Conservation (phyloP, 140 eudicot genomes). For the Senecio squalidus region DNA sequence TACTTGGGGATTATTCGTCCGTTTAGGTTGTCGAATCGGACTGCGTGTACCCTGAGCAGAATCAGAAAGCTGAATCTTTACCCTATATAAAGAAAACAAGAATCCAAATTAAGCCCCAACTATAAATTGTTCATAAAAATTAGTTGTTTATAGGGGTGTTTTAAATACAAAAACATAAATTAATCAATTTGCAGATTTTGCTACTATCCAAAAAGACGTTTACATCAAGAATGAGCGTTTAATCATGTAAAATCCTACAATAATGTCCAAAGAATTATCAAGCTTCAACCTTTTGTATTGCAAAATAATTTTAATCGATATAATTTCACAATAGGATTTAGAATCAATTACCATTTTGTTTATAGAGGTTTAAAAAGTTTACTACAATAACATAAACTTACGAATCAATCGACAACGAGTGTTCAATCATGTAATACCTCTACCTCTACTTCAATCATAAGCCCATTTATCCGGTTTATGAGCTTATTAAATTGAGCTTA, state of each 20-base stretch:
- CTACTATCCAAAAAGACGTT: not conserved
- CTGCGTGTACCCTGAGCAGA: slow-evolving; percentile 82
- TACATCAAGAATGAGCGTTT: not conserved
- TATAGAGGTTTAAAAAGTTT: not conserved
- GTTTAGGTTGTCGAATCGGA: slow-evolving; percentile 73
- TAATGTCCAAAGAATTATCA: slow-evolving; percentile 19
- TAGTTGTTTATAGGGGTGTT: not conserved
- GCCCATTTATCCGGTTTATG: no score
- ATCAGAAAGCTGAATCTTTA: slow-evolving; percentile 91
- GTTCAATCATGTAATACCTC: not conserved
- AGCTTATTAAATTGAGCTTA: no score
- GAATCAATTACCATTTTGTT: no score
- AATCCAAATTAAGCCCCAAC: slow-evolving; percentile 7
- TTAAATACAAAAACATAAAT: slow-evolving; percentile 1
- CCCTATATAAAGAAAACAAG: slow-evolving; percentile 35
- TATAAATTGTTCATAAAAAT: not conserved
- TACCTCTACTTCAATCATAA: not conserved
- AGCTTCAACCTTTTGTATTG: slow-evolving; percentile 8
- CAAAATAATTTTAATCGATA: not conserved
- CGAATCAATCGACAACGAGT: not conserved
- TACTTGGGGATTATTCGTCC: slow-evolving; percentile 53
- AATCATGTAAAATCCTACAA: slow-evolving; percentile 8
- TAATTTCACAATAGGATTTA: slow-evolving; percentile 7
- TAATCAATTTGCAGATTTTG: slow-evolving; percentile 1
- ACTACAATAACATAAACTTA: not conserved